These are phyloP conservation scores for Pichia scutulata DNA, from an alignment of 805 yeast genomes.

Conservation along the genomic window DNA sequence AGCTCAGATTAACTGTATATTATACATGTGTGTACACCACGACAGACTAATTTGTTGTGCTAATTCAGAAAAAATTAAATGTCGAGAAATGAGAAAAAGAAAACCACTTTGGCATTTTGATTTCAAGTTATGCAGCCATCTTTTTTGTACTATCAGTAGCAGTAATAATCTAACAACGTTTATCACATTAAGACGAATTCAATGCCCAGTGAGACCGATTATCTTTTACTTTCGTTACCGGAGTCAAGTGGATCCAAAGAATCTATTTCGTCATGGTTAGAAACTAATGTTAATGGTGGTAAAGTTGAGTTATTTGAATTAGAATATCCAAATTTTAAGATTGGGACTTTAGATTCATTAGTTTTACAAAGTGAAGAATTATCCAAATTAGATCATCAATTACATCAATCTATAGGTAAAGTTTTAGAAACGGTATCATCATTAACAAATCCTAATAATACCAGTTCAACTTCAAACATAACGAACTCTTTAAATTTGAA, in stretches of 20 bases:
- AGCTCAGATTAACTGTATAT: no score
- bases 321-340: constrained; percentile 76
- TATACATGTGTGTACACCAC: constrained; percentile 1
- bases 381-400: constrained; percentile 71
- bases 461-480: constrained; percentile 15
- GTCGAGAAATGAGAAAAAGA: background rate
- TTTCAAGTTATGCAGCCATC: constrained; percentile 2
- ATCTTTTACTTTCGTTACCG: constrained; percentile 26
- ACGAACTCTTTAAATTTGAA: constrained; percentile 5
- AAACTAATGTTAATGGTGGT: constrained; percentile 48
- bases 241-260: constrained; percentile 21
- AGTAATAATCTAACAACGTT: background rate
- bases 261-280: constrained; percentile 41
- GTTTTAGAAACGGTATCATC: constrained; percentile 63
- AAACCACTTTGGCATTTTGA: background rate
- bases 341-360: constrained; percentile 88
- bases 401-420: constrained; percentile 61
- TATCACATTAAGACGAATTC: background rate
- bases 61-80: background rate
- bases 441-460: constrained; percentile 20
- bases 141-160: background rate
- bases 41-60: background rate
- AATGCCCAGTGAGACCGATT: constrained; percentile 21
- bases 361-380: constrained; percentile 90
- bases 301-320: constrained; percentile 49